phyloP scores from a whole-genome alignment of 257 asterid genomes.

The Marsdenia floribunda region DNA sequence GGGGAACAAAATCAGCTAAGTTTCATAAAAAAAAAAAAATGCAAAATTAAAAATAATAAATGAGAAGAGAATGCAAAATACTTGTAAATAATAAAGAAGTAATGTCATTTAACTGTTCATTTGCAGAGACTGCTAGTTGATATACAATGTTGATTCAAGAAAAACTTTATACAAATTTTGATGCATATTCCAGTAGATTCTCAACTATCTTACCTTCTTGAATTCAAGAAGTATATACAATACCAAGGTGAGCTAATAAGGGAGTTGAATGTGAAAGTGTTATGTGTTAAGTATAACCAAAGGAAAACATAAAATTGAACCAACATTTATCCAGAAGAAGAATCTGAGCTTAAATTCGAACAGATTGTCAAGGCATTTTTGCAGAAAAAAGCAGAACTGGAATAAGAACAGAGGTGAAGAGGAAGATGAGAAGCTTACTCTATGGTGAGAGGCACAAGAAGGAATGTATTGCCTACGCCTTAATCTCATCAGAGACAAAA shows the following conservation, averaged over 20 bases:
- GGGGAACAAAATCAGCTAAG: too few species aligned
- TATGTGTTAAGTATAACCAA: not conserved
- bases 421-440: constrained; percentile 43
- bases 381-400: not conserved
- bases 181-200: not conserved
- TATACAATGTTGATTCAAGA: not conserved
- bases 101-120: not conserved
- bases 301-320: not conserved
- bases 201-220: not conserved
- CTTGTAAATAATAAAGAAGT: not conserved
- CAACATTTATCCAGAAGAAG: not conserved
- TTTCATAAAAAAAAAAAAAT: too few species aligned
- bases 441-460: constrained; percentile 67
- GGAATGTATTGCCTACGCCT: constrained; percentile 64
- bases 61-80: not conserved
- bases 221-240: not conserved
- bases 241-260: not conserved
- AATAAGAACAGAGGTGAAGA: constrained; percentile 1
- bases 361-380: constrained; percentile 5
- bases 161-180: not conserved
- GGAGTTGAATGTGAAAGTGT: too few species aligned
- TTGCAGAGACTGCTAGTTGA: not conserved
- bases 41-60: too few species aligned
- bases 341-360: not conserved
- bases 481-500: constrained; percentile 54